Conservation (phyloP, 495 filamentous ascomycete genomes). For the Copromyces sp. region DNA sequence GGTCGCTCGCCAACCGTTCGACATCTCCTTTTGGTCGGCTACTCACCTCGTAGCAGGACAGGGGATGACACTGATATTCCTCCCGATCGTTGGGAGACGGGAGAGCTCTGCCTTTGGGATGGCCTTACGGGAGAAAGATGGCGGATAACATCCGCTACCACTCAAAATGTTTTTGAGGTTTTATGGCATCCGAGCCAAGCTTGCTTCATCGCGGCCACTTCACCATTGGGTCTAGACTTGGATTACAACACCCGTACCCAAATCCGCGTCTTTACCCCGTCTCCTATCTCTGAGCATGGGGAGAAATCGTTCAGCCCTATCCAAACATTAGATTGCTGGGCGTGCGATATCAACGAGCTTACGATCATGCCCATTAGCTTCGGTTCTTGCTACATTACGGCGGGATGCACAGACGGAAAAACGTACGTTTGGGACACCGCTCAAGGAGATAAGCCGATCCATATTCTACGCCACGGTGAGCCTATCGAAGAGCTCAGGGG, state of each 20-base stretch:
- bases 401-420: conserved; percentile 73
- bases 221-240: conserved; percentile 35
- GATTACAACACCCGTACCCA: conserved; percentile 36
- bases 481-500: conserved; percentile 54
- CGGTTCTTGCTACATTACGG: conserved; percentile 53
- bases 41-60: conserved; percentile 49
- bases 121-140: conserved; percentile 38
- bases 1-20: conserved; percentile 41
- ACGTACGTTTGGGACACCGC: conserved; percentile 82
- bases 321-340: conserved; percentile 55
- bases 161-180: conserved; percentile 70
- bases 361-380: conserved; percentile 45
- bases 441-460: conserved; percentile 44
- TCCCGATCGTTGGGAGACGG: conserved; percentile 39
- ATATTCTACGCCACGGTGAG: conserved; percentile 57
- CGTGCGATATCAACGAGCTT: conserved; percentile 81
- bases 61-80: conserved; percentile 45
- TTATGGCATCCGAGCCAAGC: conserved; percentile 60
- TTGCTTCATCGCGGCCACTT: conserved; percentile 52
- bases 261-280: conserved; percentile 34
- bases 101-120: conserved; percentile 69
- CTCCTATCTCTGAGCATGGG: conserved; percentile 16
- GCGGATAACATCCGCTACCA: conserved; percentile 38
- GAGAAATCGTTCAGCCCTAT: conserved; percentile 25
- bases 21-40: conserved; percentile 63